Evolutionary conservation across 208 protist species (phyloP).

Genomic region (Crithidia mellificae): DNA sequence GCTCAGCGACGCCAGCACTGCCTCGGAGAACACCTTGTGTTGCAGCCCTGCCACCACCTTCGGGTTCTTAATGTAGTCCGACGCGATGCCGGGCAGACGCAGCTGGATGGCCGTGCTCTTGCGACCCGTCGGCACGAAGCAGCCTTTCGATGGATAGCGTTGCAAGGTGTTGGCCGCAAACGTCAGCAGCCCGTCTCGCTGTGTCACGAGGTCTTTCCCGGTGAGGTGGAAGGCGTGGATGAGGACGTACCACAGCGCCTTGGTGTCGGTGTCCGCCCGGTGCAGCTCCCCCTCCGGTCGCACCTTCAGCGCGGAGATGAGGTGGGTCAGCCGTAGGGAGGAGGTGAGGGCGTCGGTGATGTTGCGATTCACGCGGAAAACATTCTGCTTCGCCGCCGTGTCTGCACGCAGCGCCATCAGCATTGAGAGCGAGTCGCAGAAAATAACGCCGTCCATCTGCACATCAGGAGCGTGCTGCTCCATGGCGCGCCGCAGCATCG

Average conservation of each 20-base stretch:
- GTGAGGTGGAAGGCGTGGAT: constrained; percentile 51
- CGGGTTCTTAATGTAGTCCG: constrained; percentile 38
- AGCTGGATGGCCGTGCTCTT: constrained; percentile 40
- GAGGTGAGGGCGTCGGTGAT: constrained; percentile 60
- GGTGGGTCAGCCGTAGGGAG: constrained; percentile 62
- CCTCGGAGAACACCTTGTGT: constrained; percentile 50
- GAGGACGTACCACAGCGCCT: constrained; percentile 86
- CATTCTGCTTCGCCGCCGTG: constrained; percentile 5
- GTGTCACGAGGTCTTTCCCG: constrained; percentile 32
- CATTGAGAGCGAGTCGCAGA: constrained; percentile 79
- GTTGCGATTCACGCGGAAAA: constrained; percentile 28
- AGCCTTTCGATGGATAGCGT: constrained; percentile 55
- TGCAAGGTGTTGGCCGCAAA: constrained; percentile 62
- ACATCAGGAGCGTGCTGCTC: constrained; percentile 35
- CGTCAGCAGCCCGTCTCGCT: constrained; percentile 55
- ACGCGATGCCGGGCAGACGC: constrained; percentile 64
- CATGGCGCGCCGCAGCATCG: constrained; percentile 75
- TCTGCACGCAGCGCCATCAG: constrained; percentile 29
- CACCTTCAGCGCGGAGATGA: constrained; percentile 74
- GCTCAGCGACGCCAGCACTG: constrained; percentile 49
- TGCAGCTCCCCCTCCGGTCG: constrained; percentile 69
- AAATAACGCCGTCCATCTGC: constrained; percentile 66
- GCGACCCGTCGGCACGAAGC: constrained; percentile 65
- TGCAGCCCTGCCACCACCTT: constrained; percentile 40
- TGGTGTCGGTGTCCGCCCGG: constrained; percentile 84